Evolutionary conservation across 148 eudicot species (phyloP), one percentile per base, ranked within the genome.

Genomic region (Amaranthus cruentus): DNA sequence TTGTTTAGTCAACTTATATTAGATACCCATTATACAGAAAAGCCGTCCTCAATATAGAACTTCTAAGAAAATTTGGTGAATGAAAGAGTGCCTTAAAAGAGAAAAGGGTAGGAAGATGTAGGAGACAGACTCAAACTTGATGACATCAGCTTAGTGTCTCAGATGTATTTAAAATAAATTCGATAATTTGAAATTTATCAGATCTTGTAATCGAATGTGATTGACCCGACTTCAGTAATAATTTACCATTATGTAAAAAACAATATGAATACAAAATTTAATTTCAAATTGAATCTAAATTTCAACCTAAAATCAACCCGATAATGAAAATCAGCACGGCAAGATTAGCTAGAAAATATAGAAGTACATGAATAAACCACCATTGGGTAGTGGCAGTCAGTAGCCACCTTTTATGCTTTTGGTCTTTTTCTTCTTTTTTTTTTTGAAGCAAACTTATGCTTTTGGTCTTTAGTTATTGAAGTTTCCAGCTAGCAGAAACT

Each of bases 111-210:
- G 6, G 52, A 43, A 46, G 60, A 28, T 64, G 12, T 13, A 62
- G 51, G 77, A 69, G 77, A 79, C 81, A 63, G 15, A 74, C 69
- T 79, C 59, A 79, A 74, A 44, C 57, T 74, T 55, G 55, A 69
- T 59, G 67, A 78, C 81, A 78, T 75, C 44, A 11, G 6, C 49
- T 28, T 6, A 14, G 28, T 66, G 49, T 47, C 48, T 4, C 0
- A 63, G 1, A 42, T 28, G 38, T 28, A 28, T 28, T 28, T 28
- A 28, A 28, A 28, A 28, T 0, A 28, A 0, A 28, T 28, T 28
- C 38, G 38, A 28, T 28, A 2, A 28, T 28, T 28, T 28, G 38
- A 28, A 28, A 28, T 28, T 28, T 28, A 28, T 28, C 38, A 0
- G 0, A 28, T 28, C 0, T 28, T 28, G 38, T 28, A 28, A 28